Base-by-base conservation (phyloP, 352 stramenopile species). In the Globisporangium rhizosaccharum region DNA sequence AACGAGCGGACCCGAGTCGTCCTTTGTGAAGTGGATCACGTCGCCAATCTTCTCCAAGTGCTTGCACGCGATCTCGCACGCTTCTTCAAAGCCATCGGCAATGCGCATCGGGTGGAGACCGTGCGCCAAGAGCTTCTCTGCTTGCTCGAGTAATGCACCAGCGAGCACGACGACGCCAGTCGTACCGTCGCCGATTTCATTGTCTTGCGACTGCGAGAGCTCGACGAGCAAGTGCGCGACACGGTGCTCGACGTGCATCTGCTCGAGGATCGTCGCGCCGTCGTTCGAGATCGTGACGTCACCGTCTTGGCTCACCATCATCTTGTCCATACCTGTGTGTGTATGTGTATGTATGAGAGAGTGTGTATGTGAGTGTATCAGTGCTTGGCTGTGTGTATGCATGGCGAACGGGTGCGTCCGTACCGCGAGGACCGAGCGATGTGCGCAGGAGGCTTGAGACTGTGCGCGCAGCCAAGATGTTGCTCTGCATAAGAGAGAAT, bases 261-360 rank as follows among this genome's bases (percentile, higher is more conserved):
- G 96, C 65, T 98, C 85, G 52, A 99, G 83, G 72, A 99, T 99
- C 41, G 98, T 99, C 44, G 98, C 98, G 53, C 98, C 98, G 68
- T 99, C 98, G 75, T 99, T 99, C 60, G 97, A 99, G 70, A 99
- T 99, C 52, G 97, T 99, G 37, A 99, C 96, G 68, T 99, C 97
- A 25, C 97, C 97, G 73, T 99, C 97, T 61, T 97, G 95, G 63
- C 85, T 98, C 51, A 99, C 96, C 67, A 99, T 90, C 90, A 99
- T 99, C 86, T 99, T 99, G 85, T 99, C 97, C 92, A 98, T 98
- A 52, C 94, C 92, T 88, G 63, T 12, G n/a, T 49, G 18, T 26
- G 44, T 39, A 36, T 49, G 20, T 23, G 42, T 47, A 47, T 47
- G 42, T 47, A 23, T 18, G 15, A 47, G 18, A 18, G 10, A 47